Evolutionary conservation across 2,329 filamentous ascomycete species (phyloP).

Genomic region (Hortaea sp.): DNA sequence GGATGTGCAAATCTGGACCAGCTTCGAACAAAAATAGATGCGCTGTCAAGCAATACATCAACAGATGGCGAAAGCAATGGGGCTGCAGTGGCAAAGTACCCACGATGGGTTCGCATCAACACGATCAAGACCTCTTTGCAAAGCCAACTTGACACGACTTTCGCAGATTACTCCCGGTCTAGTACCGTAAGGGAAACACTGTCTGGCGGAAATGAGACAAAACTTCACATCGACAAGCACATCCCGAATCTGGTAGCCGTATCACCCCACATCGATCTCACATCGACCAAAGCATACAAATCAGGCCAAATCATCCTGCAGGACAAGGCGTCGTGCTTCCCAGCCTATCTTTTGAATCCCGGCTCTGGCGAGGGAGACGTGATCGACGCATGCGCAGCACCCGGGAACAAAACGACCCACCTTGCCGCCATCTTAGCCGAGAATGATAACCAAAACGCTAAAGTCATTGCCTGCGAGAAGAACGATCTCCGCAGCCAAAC

Average conservation of each 20-base stretch:
- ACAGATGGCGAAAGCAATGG: constrained; percentile 22
- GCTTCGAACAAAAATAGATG: constrained; percentile 50
- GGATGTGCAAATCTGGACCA: constrained; percentile 59
- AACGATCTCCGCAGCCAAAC: constrained; percentile 61
- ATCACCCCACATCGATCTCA: constrained; percentile 60
- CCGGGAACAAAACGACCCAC: constrained; percentile 96
- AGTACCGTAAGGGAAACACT: constrained; percentile 42
- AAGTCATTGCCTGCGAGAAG: constrained; percentile 72
- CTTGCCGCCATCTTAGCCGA: constrained; percentile 60
- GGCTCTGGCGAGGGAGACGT: constrained; percentile 59
- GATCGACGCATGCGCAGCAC: constrained; percentile 88
- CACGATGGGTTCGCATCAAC: constrained; percentile 90
- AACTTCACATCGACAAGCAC: constrained; percentile 65
- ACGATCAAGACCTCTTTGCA: constrained; percentile 61
- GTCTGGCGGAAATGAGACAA: constrained; percentile 40
- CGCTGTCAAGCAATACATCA: constrained; percentile 19
- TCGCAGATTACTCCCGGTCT: constrained; percentile 48
- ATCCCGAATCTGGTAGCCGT: constrained; percentile 78
- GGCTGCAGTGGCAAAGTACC: constrained; percentile 40
- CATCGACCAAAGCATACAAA: constrained; percentile 62
- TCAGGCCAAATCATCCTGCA: constrained; percentile 77
- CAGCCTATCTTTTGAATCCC: constrained; percentile 74
- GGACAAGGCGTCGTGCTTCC: constrained; percentile 95
- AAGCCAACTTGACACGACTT: constrained; percentile 64
- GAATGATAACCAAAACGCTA: constrained; percentile 18